Base-by-base conservation (phyloP, 805 yeast genomes). In the Lachancea thermotolerans region DNA sequence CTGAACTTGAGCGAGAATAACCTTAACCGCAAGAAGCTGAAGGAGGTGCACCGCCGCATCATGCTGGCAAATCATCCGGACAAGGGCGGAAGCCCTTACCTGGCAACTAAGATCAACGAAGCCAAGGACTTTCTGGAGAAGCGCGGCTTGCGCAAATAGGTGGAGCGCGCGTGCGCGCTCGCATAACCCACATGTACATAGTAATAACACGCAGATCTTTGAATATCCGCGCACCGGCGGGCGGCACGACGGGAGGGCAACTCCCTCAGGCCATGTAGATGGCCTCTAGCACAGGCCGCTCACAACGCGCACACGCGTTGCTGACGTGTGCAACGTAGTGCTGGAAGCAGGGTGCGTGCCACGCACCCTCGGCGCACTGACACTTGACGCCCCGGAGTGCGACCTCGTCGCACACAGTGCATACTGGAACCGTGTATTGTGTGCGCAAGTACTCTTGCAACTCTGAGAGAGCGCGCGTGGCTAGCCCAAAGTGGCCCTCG, bases 61-160 rank as follows among this genome's bases (percentile, higher is more conserved):
- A 89, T 89, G 96, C 69, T 88, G 70, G 80, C 89, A 37, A 89
- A 89, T 65, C 97, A 89, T 60, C 97, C 97, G 14, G 97, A 89
- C 69, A 85, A 84, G 64, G 97, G 97, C 39, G 97, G 97, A 5
- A 84, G 95, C 6, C 85, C 95, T 39, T 87, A 78, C 59, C 64
- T 89, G 65, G 96, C 96, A 40, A 84, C 95, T 40, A 89, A 89
- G 71, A 86, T 89, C 53, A 89, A 89, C 63, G 95, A 89, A 69
- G 96, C 97, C 33, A 83, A 84, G 60, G 88, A 82, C 43, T 63
- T 60, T 37, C 46, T 64, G 37, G 62, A 61, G 41, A 63, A 63
- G 48, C 60, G 59, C 39, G 67, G 61, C 16, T 41, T 57, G 37
- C 50, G 55, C 33, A 55, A 55, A 37, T 55, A 14, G 41, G 29